Percentiles rank a stretch among this genome's conserved stretches.
These are phyloP conservation scores for Fusarium verticillioides DNA, from an alignment of 2,329 filamentous ascomycete genomes.

Conservation along the genomic window DNA sequence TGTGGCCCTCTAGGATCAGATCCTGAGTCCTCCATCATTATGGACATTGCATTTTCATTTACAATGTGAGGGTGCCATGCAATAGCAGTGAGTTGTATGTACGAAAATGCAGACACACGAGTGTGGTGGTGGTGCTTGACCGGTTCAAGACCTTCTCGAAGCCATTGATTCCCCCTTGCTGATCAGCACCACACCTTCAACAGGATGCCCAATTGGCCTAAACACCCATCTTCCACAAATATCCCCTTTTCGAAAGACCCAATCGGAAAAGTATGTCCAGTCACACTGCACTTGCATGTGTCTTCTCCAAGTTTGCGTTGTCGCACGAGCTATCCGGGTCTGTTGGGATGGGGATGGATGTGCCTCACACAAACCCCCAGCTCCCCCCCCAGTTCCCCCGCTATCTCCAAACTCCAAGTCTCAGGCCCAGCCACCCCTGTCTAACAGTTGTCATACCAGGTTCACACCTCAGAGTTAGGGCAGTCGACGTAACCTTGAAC, in stretches of 20 bases:
- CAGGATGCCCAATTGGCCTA: neutral
- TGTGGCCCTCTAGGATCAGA: slow-evolving; percentile 5
- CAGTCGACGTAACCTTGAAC: slow-evolving; percentile 2
- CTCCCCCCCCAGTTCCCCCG: neutral
- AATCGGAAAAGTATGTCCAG: neutral
- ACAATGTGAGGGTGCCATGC: neutral
- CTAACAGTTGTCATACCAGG: neutral
- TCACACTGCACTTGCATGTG: neutral
- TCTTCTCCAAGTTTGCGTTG: slow-evolving; percentile 1
- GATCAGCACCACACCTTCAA: neutral
- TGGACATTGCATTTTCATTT: neutral
- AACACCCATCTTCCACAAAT: neutral
- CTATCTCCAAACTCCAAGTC: slow-evolving; percentile 1
- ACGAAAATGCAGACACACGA: neutral
- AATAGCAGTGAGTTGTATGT: neutral
- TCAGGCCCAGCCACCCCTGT: neutral
- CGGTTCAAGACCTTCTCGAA: slow-evolving; percentile 2
- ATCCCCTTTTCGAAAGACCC: neutral
- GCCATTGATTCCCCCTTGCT: neutral
- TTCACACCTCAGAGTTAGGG: neutral
- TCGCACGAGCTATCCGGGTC: neutral
- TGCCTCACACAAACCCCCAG: neutral
- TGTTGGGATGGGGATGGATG: neutral
- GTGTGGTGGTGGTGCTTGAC: neutral
- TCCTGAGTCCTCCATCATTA: slow-evolving; percentile 2